These are phyloP conservation scores for Prillingera fragicola DNA, from an alignment of 1,284 basidiomycete genomes.

Conservation along the genomic window DNA sequence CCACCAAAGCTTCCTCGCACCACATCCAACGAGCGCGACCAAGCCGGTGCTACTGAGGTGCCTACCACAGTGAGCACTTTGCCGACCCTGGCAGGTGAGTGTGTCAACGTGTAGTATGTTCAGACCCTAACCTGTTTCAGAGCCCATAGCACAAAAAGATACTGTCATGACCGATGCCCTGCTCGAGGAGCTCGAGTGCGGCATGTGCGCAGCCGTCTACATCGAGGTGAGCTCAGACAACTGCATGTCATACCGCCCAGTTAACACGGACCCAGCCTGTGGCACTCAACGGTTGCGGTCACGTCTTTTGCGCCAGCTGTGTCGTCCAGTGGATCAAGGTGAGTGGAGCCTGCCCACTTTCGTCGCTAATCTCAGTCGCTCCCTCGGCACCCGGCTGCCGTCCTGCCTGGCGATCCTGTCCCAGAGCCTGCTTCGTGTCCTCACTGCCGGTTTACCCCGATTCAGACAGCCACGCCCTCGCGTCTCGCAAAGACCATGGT, in stretches of 20 bases:
- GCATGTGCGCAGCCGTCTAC: constrained; percentile 23
- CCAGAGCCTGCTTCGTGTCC: constrained; percentile 53
- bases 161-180: neutral
- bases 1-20: too few relatives aligned
- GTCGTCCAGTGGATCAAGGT: constrained; percentile 23
- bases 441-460: constrained; percentile 19
- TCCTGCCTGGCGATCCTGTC: constrained; percentile 64
- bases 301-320: constrained; percentile 23
- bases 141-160: too few relatives aligned
- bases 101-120: too few relatives aligned
- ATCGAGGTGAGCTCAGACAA: constrained; percentile 19
- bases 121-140: too few relatives aligned
- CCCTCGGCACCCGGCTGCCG: constrained; percentile 67
- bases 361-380: constrained; percentile 39
- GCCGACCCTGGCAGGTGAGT: too few relatives aligned
- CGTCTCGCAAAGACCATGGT: constrained; percentile 20
- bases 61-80: too few relatives aligned
- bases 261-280: constrained; percentile 14
- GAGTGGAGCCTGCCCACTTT: neutral
- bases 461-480: constrained; percentile 16
- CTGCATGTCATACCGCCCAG: too few relatives aligned
- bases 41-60: too few relatives aligned
- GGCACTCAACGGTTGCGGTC: constrained; percentile 23
- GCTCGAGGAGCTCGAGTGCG: constrained; percentile 22
- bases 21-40: too few relatives aligned